Percentiles rank a stretch among this genome's conserved stretches.
Conservation (phyloP, 2,329 filamentous ascomycete species). For the Fragosphaeria purpurea region DNA sequence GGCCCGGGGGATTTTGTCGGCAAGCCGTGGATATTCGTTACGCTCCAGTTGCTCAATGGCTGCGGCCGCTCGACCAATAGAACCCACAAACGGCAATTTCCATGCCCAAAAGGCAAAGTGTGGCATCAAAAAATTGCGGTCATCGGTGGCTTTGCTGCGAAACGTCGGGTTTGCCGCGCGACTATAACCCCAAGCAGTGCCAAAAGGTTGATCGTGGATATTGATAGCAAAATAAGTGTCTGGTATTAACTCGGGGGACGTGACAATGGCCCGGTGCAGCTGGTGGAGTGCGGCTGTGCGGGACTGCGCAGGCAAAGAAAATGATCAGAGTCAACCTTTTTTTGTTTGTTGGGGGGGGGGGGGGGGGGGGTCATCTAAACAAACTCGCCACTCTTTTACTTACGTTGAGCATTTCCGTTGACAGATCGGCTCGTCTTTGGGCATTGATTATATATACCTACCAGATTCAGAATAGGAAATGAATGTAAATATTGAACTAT, state of each 20-base stretch:
- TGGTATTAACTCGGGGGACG: conserved; percentile 36
- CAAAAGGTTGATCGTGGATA: conserved; percentile 37
- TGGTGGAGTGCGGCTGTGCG: conserved; percentile 43
- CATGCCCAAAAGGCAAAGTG: conserved; percentile 48
- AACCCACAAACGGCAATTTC: conserved; percentile 39
- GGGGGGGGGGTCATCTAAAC: no score
- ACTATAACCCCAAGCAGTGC: conserved; percentile 37
- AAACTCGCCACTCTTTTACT: conserved; percentile 3
- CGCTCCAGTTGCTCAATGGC: conserved; percentile 29
- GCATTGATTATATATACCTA: conserved; percentile 36
- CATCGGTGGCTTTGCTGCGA: conserved; percentile 13
- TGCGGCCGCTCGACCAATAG: conserved; percentile 27
- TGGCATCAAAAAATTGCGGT: conserved; percentile 39
- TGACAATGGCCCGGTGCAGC: conserved; percentile 40
- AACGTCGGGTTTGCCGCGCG: conserved; percentile 30
- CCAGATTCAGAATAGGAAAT: neutral
- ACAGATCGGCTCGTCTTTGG: conserved; percentile 29
- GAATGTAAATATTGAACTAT: neutral
- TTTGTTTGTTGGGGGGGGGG: neutral
- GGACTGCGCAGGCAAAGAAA: conserved; percentile 25
- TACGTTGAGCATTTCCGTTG: conserved; percentile 32
- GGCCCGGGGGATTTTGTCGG: conserved; percentile 30
- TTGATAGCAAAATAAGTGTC: conserved; percentile 43
- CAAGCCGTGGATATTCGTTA: conserved; percentile 10
- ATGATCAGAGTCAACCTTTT: neutral